Conservation (phyloP, 805 yeast species). For the Brettanomyces naardenensis region DNA sequence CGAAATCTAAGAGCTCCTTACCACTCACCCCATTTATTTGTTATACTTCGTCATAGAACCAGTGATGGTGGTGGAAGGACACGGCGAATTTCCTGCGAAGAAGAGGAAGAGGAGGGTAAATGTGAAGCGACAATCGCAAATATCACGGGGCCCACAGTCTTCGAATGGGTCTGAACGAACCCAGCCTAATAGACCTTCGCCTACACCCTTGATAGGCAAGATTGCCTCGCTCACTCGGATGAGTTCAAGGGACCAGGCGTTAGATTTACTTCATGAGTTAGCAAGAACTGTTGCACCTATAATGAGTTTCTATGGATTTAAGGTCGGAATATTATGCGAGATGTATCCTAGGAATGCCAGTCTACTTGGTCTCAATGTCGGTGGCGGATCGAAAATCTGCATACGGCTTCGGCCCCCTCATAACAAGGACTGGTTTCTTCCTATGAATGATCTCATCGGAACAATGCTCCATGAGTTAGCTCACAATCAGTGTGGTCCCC, state of each 20-base stretch:
- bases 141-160: too few relatives aligned
- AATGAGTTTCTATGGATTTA: slow-evolving; percentile 58
- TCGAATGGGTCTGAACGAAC: too few relatives aligned
- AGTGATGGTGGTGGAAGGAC: slow-evolving; percentile 21
- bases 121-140: slow-evolving; percentile 3
- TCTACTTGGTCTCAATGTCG: slow-evolving; percentile 77
- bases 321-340: slow-evolving; percentile 65
- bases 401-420: slow-evolving; percentile 58
- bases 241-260: slow-evolving; percentile 38
- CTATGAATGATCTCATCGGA: slow-evolving; percentile 61
- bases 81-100: slow-evolving; percentile 8
- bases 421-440: slow-evolving; percentile 46
- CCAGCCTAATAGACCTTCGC: slow-evolving; percentile 22
- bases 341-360: slow-evolving; percentile 65
- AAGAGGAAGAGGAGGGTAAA: slow-evolving; percentile 4
- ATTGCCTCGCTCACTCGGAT: slow-evolving; percentile 42
- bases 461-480: slow-evolving; percentile 85
- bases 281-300: slow-evolving; percentile 71
- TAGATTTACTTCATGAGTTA: slow-evolving; percentile 55
- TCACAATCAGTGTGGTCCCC: slow-evolving; percentile 77
- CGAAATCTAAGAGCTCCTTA: too few relatives aligned
- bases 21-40: background rate
- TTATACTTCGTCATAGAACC: background rate
- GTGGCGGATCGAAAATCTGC: slow-evolving; percentile 64
- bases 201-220: slow-evolving; percentile 23